Evolutionary conservation across 495 filamentous ascomycete genomes (phyloP).

Genomic region (Pyrenula massariospora): DNA sequence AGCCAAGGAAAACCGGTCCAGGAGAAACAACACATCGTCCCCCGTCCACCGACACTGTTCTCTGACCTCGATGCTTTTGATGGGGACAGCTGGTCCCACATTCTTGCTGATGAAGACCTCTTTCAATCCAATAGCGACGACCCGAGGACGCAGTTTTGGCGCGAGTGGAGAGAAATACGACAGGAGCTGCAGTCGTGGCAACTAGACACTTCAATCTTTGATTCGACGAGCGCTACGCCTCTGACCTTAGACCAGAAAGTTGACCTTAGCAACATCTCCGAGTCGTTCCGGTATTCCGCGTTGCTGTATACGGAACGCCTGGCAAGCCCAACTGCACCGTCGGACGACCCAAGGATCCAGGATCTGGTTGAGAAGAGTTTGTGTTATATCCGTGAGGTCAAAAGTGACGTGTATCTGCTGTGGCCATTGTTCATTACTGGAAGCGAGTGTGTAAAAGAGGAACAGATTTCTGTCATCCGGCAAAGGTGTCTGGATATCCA

Average conservation of each 20-base stretch:
- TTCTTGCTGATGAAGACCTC: conserved; percentile 32
- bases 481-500: conserved; percentile 76
- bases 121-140: conserved; percentile 33
- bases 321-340: conserved; percentile 63
- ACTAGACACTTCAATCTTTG: conserved; percentile 43
- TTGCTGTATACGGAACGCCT: conserved; percentile 87
- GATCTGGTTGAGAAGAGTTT: conserved; percentile 69
- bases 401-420: conserved; percentile 78
- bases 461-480: conserved; percentile 66
- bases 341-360: conserved; percentile 68
- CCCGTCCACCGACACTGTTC: conserved; percentile 16
- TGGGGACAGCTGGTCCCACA: conserved; percentile 46
- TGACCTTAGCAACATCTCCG: conserved; percentile 59
- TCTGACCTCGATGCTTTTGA: conserved; percentile 43
- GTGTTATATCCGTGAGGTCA: conserved; percentile 67
- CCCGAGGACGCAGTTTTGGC: conserved; percentile 59
- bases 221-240: conserved; percentile 28
- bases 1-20: conserved; percentile 41
- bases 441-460: conserved; percentile 76
- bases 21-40: conserved; percentile 14
- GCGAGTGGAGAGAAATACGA: conserved; percentile 73
- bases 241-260: conserved; percentile 4
- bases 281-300: conserved; percentile 81
- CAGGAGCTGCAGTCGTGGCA: conserved; percentile 71
- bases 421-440: conserved; percentile 92